Base-by-base conservation (phyloP, 139 green algal species). In the Nannochloris sp. region DNA sequence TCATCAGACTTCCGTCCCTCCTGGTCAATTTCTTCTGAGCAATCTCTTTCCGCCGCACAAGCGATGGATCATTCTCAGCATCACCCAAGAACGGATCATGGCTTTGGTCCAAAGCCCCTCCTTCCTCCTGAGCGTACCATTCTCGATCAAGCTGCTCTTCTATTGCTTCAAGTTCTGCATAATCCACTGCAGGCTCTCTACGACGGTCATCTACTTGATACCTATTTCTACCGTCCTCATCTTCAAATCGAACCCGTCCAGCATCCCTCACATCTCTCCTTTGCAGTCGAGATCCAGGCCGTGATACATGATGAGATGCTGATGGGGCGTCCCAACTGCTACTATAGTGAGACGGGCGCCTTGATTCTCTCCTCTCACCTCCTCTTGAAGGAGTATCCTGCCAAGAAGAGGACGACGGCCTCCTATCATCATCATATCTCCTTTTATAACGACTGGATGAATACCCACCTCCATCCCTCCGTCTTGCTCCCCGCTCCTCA, bases 1-100 rank as follows among this genome's bases (percentile, higher is more conserved):
- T 85, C 92, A 98, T 96, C 57, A 66, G 65, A 36, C 50, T 87
- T 57, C 92, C 92, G 62, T 98, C 89, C 8, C 82, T 75, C 48
- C 88, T 78, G 46, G 74, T 86, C 48, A 74, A 49, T 21, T 60
- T 61, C 55, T 69, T 65, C 58, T 77, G 64, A 40, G 21, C 16
- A n/a, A 18, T n/a, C 27, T 66, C 66, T 66, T 69, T 66, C 18
- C 66, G 51, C 49, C 63, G 50, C 48, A 56, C 66, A 21, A 71
- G 44, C 24, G 69, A 54, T 19, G 65, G 29, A 61, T 73, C 71
- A 1, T 15, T n/a, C 27, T 48, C 66, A 31, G 53, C 53, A 58
- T 79, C 71, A 1, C 75, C 84, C 21, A 87, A 18, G 50, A 91
- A 90, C 0, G 78, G 79, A 61, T 84, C 75, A 61, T 82, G 67